Evolutionary conservation across 257 asterid genomes (phyloP).

Genomic region (Solanum gandarillasii): DNA sequence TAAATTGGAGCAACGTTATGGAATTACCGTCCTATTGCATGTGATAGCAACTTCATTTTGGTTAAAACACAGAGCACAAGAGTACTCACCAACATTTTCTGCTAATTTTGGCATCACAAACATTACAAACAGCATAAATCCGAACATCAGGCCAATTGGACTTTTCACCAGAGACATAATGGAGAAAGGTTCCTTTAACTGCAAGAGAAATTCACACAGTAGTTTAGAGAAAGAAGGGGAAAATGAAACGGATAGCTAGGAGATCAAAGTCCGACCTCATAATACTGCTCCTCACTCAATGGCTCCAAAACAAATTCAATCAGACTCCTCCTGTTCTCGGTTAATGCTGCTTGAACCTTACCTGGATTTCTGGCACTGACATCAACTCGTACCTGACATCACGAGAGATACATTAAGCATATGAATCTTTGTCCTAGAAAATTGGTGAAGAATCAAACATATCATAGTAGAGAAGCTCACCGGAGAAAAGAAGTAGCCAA

Average conservation of each 20-base stretch:
- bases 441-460: background rate
- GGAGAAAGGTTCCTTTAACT: constrained; percentile 81
- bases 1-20: background rate
- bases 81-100: constrained; percentile 54
- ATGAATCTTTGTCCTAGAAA: background rate
- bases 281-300: constrained; percentile 78
- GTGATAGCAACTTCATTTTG: background rate
- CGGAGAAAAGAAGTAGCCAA: constrained; percentile 91
- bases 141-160: constrained; percentile 94
- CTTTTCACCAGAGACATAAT: constrained; percentile 68
- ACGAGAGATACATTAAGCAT: background rate
- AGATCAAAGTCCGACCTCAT: constrained; percentile 42
- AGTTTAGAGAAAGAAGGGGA: background rate
- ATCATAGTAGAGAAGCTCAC: constrained; percentile 30
- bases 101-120: constrained; percentile 93
- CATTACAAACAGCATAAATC: constrained; percentile 86
- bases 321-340: constrained; percentile 77
- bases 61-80: background rate
- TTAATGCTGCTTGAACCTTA: constrained; percentile 91
- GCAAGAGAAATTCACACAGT: constrained; percentile 9
- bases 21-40: background rate
- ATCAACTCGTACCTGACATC: constrained; percentile 72
- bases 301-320: constrained; percentile 87
- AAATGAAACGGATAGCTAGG: background rate
- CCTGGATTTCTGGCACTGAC: constrained; percentile 94